phyloP scores from a whole-genome alignment of 805 yeast genomes.

The Wickerhamiella azyma region DNA sequence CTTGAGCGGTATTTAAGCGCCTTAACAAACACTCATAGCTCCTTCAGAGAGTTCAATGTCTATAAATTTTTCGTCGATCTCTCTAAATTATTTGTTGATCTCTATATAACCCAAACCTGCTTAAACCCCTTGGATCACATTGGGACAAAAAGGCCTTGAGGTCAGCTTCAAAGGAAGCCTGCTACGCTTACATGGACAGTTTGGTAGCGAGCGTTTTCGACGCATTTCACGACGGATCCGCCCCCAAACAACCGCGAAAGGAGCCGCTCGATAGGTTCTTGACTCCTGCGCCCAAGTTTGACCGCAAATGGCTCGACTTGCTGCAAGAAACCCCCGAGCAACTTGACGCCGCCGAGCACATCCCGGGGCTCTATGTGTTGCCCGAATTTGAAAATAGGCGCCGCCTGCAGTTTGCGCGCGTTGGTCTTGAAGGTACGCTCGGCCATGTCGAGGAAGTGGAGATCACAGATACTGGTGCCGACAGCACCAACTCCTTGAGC shows the following conservation, averaged over 20 bases:
- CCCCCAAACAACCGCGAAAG: not conserved
- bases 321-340: conserved; percentile 35
- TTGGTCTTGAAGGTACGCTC: conserved; percentile 65
- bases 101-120: no score
- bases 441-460: conserved; percentile 50
- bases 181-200: not conserved
- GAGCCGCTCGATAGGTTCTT: conserved; percentile 34
- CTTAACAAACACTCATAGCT: no score
- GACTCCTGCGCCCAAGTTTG: conserved; percentile 46
- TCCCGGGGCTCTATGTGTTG: conserved; percentile 35
- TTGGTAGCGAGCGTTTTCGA: not conserved
- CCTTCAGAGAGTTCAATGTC: no score
- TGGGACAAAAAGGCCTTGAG: no score
- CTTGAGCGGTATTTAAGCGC: no score
- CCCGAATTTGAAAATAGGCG: conserved; percentile 58
- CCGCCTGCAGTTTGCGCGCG: conserved; percentile 50
- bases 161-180: no score
- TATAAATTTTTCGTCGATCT: no score
- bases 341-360: conserved; percentile 27
- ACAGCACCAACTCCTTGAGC: conserved; percentile 59
- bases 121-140: no score
- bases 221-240: conserved; percentile 2
- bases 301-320: conserved; percentile 58
- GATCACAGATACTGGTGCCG: conserved; percentile 32
- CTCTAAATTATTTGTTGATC: no score